Evolutionary conservation across 192 early-diverging fungal species (phyloP).

Genomic region (Backusella macrospora): DNA sequence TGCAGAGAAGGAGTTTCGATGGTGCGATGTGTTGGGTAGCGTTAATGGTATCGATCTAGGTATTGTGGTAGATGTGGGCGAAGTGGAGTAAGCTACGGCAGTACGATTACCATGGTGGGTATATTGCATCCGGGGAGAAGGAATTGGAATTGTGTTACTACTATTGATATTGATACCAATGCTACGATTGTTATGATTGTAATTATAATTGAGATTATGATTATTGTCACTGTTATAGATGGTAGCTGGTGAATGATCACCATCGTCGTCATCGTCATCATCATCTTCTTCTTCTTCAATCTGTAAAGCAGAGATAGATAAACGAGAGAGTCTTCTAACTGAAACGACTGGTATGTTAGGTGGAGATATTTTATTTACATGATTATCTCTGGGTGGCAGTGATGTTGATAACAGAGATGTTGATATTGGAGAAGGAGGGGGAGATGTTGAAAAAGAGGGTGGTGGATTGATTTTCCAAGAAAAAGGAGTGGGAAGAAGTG

Average conservation of each 20-base stretch:
- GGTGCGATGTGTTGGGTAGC: background rate
- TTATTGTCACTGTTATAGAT: background rate
- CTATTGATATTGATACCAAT: no score
- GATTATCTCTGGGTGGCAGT: no score
- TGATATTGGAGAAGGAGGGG: background rate
- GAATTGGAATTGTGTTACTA: constrained; percentile 17
- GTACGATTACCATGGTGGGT: constrained; percentile 31
- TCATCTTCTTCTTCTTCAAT: constrained; percentile 14
- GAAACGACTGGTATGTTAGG: constrained; percentile 1
- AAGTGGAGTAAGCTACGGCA: constrained; percentile 28
- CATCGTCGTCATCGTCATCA: background rate
- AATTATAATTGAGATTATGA: background rate
- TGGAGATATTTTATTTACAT: background rate
- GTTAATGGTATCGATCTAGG: constrained; percentile 26
- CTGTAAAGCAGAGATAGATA: constrained; percentile 36
- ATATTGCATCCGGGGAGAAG: constrained; percentile 37
- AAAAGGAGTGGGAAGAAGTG: background rate
- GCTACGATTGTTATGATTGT: no score
- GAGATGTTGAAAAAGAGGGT: no score
- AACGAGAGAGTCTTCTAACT: constrained; percentile 28
- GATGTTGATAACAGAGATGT: background rate
- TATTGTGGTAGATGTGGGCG: constrained; percentile 24
- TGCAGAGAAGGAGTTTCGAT: constrained; percentile 25
- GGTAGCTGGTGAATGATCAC: background rate
- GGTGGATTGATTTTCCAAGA: background rate